Conservation (phyloP, 805 yeast genomes). For the Helenozyma rhizophorensis region DNA sequence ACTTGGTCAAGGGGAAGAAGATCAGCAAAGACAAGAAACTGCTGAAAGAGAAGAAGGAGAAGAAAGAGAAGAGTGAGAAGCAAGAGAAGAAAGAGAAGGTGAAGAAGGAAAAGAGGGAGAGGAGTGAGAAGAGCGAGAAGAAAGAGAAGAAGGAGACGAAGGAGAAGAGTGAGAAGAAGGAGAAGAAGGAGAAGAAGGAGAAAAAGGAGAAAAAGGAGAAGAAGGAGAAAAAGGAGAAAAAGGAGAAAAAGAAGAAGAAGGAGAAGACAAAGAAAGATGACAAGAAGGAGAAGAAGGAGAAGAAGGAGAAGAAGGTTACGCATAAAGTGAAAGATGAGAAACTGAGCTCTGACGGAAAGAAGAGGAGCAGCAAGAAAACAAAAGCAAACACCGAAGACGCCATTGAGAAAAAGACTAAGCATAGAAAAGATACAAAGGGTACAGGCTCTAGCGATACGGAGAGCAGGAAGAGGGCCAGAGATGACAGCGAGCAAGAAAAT, state of each 20-base stretch:
- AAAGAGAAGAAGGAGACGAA: constrained; percentile 16
- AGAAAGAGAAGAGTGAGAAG: constrained; percentile 23
- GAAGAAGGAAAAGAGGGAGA: constrained; percentile 24
- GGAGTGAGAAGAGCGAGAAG: constrained; percentile 22
- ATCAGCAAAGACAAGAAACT: constrained; percentile 17
- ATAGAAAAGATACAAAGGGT: constrained; percentile 5
- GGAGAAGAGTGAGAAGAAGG: constrained; percentile 18
- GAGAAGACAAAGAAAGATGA: not conserved
- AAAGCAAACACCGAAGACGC: constrained; percentile 16
- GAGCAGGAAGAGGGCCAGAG: too few species aligned
- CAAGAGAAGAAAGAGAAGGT: constrained; percentile 30
- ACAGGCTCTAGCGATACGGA: too few species aligned
- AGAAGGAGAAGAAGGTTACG: constrained; percentile 1
- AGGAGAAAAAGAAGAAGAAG: not conserved
- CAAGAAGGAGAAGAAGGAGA: constrained; percentile 4
- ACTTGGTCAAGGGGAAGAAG: constrained; percentile 2
- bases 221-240: constrained; percentile 4
- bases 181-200: constrained; percentile 19
- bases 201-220: constrained; percentile 20
- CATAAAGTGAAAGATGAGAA: not conserved
- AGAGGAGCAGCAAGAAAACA: constrained; percentile 14
- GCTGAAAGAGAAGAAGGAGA: constrained; percentile 21
- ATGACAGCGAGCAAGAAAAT: too few species aligned
- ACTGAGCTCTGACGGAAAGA: not conserved
- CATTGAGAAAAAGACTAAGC: constrained; percentile 13